Base-by-base conservation (phyloP, 176 grass and related monocot genomes). In the Echinochloa phyllopogon region DNA sequence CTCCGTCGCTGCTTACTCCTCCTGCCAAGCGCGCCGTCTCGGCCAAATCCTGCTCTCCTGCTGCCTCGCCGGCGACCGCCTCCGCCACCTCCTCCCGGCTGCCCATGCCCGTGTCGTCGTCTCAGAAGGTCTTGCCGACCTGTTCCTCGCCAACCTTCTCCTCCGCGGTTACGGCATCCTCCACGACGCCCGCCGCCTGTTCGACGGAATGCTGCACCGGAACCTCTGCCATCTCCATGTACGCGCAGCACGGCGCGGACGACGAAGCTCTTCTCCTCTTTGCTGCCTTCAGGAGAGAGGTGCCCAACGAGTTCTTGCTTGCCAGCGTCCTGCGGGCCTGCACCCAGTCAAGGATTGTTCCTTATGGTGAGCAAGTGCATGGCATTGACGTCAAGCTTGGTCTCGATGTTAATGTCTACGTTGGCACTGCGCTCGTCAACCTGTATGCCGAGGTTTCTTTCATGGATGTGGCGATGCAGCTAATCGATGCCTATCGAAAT, bases 401-500 rank as follows among this genome's bases (percentile, higher is more conserved):
- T 56, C 75, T 94, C 25, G 59, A 39, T 65, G 64, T 60, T 10
- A 85, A 91, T 51, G 50, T 87, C 4, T 97, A 74, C 47, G 94
- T 86, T 6, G 92, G 92, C 18, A 91, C 90, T 12, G 65, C 90
- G 0, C 83, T 97, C 10, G 69, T 91, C 41, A 97, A 87, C 56
- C 78, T 92, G 11, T 94, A 94, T 50, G 47, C 85, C 5, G 94
- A 94, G 78, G 44, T 68, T 70, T 83, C 86, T 64, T 56, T 44
- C 85, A 91, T 97, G 56, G 88, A 83, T 51, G 63, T 63, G 0
- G 94, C 88, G 0, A 89, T 91, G 77, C 23, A 4, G 18, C 74
- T 97, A 66, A 86, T 97, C 14, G 94, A 92, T 86, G 87, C 91
- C 24, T 97, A 97, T 70, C 91, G 9, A 97, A 97, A 80, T 94